Evolutionary conservation across 306 rosid genomes (phyloP).

Genomic region (Castanea sativa): DNA sequence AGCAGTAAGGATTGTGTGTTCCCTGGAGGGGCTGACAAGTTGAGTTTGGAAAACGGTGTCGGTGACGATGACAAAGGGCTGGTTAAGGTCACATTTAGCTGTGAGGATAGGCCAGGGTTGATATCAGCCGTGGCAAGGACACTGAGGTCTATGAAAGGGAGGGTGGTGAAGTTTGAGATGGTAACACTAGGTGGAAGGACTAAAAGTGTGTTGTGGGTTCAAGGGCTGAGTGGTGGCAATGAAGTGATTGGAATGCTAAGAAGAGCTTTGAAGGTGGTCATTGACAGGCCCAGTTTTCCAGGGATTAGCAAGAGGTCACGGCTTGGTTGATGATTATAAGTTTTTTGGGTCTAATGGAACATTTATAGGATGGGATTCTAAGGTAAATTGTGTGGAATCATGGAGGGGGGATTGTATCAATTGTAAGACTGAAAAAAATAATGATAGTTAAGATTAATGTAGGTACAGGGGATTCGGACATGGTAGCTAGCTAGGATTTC

Average conservation of each 20-base stretch:
- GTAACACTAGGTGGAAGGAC: slow-evolving; percentile 59
- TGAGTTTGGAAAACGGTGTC: slow-evolving; percentile 37
- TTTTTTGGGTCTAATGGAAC: background rate
- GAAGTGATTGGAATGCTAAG: slow-evolving; percentile 40
- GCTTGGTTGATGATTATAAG: background rate
- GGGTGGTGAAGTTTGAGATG: slow-evolving; percentile 60
- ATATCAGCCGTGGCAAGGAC: slow-evolving; percentile 48
- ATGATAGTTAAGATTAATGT: too few relatives aligned
- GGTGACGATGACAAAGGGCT: slow-evolving; percentile 35
- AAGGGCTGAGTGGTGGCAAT: slow-evolving; percentile 36
- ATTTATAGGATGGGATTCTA: too few relatives aligned
- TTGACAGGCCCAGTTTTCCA: slow-evolving; percentile 26
- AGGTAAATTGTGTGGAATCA: too few relatives aligned
- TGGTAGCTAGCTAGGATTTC: too few relatives aligned
- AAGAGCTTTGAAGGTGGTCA: slow-evolving; percentile 44
- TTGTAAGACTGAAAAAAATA: too few relatives aligned
- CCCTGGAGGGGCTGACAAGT: slow-evolving; percentile 45
- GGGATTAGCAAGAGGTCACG: background rate
- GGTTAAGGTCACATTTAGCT: slow-evolving; percentile 55
- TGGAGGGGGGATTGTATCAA: too few relatives aligned
- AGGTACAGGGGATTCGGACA: too few relatives aligned
- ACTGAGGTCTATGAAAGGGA: slow-evolving; percentile 38
- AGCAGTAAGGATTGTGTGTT: slow-evolving; percentile 28
- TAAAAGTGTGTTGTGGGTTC: slow-evolving; percentile 51
- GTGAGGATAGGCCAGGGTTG: slow-evolving; percentile 56